Evolutionary conservation across 2,329 filamentous ascomycete species (phyloP).

Genomic region (Dothiorella sarmentorum): DNA sequence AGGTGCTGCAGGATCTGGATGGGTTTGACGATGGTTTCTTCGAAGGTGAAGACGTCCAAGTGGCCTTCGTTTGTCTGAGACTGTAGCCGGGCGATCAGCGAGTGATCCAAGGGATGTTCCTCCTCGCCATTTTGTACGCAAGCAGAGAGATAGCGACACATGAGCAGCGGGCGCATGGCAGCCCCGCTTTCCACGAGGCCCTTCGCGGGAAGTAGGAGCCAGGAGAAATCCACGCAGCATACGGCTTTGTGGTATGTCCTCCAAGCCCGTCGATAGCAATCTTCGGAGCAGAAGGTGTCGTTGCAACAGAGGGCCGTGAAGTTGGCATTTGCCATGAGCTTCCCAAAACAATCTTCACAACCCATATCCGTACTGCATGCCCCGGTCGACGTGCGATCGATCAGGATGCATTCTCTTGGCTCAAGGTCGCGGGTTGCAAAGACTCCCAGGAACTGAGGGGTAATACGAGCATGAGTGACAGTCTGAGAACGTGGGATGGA

Average conservation of each 20-base stretch:
- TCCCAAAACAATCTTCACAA: slow-evolving; percentile 27
- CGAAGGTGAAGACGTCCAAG: slow-evolving; percentile 30
- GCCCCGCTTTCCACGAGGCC: slow-evolving; percentile 23
- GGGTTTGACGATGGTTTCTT: slow-evolving; percentile 27
- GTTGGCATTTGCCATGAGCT: slow-evolving; percentile 19
- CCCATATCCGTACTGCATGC: slow-evolving; percentile 23
- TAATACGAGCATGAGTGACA: background rate
- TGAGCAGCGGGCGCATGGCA: slow-evolving; percentile 27
- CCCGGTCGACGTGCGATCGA: slow-evolving; percentile 19
- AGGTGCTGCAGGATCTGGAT: slow-evolving; percentile 30
- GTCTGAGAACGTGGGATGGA: background rate
- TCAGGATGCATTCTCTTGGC: slow-evolving; percentile 23
- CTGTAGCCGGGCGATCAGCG: slow-evolving; percentile 29
- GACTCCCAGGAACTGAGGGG: background rate
- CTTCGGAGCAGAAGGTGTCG: slow-evolving; percentile 26
- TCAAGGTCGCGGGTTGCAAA: slow-evolving; percentile 6
- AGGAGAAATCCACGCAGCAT: slow-evolving; percentile 30
- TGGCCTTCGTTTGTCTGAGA: slow-evolving; percentile 27
- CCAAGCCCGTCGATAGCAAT: slow-evolving; percentile 26
- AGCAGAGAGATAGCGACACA: slow-evolving; percentile 29
- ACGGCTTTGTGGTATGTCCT: slow-evolving; percentile 27
- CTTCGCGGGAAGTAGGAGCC: slow-evolving; percentile 22
- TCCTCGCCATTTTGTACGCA: slow-evolving; percentile 24
- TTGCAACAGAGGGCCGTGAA: slow-evolving; percentile 24
- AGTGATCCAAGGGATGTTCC: slow-evolving; percentile 27